These are phyloP conservation scores for Gamarada debralockiae DNA, from an alignment of 495 filamentous ascomycete species.

Conservation along the genomic window DNA sequence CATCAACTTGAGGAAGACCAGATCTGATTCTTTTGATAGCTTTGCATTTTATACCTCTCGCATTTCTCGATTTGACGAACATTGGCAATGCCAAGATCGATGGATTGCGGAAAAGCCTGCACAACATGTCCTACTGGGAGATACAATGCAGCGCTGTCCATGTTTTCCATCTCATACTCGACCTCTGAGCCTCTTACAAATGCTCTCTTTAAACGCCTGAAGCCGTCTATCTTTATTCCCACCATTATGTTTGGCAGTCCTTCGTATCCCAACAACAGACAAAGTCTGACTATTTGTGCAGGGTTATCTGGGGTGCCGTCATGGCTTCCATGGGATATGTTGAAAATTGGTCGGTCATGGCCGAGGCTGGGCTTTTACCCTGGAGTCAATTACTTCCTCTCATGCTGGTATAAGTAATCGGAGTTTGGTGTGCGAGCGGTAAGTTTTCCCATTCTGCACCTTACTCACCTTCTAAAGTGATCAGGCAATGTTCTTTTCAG, in stretches of 20 bases:
- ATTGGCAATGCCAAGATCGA: slow-evolving; percentile 87
- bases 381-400: slow-evolving; percentile 82
- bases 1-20: neutral
- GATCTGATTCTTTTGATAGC: slow-evolving; percentile 26
- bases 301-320: slow-evolving; percentile 61
- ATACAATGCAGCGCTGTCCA: slow-evolving; percentile 52
- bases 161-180: slow-evolving; percentile 64
- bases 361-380: slow-evolving; percentile 80
- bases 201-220: slow-evolving; percentile 57
- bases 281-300: slow-evolving; percentile 52
- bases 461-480: slow-evolving; percentile 42
- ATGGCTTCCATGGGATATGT: slow-evolving; percentile 83
- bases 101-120: slow-evolving; percentile 61
- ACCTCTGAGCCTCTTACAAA: slow-evolving; percentile 62
- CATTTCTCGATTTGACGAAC: slow-evolving; percentile 76
- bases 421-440: slow-evolving; percentile 57
- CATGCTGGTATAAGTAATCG: slow-evolving; percentile 64
- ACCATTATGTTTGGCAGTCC: slow-evolving; percentile 48
- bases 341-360: slow-evolving; percentile 68
- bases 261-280: slow-evolving; percentile 34
- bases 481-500: slow-evolving; percentile 57
- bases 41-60: slow-evolving; percentile 76
- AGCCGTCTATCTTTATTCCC: slow-evolving; percentile 56
- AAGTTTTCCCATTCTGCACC: too few relatives aligned
- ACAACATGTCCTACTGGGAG: slow-evolving; percentile 36